Conservation (phyloP, 2,329 filamentous ascomycete species). For the Venturiaceae sp. region DNA sequence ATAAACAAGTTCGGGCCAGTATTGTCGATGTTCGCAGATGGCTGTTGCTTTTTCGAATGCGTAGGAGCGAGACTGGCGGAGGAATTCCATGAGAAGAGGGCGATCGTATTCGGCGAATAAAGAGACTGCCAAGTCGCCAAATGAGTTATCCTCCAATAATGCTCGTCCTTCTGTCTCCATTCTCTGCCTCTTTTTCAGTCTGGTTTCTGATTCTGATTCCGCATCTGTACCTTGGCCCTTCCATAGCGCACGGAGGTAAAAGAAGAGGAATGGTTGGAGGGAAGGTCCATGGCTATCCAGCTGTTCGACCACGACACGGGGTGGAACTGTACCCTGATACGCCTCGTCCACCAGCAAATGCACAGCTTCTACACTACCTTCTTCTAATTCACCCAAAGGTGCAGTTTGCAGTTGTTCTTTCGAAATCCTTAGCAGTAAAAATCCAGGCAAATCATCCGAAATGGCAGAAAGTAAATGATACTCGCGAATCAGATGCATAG, state of each 20-base stretch:
- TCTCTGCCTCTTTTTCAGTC: constrained; percentile 12
- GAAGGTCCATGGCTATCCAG: constrained; percentile 46
- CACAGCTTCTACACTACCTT: constrained; percentile 73
- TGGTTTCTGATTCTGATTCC: constrained; percentile 19
- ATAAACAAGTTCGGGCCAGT: constrained; percentile 79
- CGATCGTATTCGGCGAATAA: constrained; percentile 82
- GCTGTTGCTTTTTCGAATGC: constrained; percentile 69
- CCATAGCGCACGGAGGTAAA: constrained; percentile 86
- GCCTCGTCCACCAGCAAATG: constrained; percentile 83
- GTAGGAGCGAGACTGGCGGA: constrained; percentile 78
- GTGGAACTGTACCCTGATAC: constrained; percentile 74
- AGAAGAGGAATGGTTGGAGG: constrained; percentile 70
- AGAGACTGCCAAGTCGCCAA: constrained; percentile 63
- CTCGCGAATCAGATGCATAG: constrained; percentile 76
- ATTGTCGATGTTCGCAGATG: constrained; percentile 72
- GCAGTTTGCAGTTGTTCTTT: constrained; percentile 58
- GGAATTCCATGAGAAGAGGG: constrained; percentile 71
- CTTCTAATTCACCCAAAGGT: constrained; percentile 60
- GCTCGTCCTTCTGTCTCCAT: constrained; percentile 44
- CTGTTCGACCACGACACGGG: constrained; percentile 68
- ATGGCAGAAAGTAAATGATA: constrained; percentile 86
- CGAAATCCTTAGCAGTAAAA: constrained; percentile 79
- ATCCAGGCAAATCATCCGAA: constrained; percentile 78
- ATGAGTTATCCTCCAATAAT: constrained; percentile 72
- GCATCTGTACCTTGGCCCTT: constrained; percentile 53